Base-by-base conservation (phyloP, 441 rosid genomes). In the Metrosideros polymorpha region DNA sequence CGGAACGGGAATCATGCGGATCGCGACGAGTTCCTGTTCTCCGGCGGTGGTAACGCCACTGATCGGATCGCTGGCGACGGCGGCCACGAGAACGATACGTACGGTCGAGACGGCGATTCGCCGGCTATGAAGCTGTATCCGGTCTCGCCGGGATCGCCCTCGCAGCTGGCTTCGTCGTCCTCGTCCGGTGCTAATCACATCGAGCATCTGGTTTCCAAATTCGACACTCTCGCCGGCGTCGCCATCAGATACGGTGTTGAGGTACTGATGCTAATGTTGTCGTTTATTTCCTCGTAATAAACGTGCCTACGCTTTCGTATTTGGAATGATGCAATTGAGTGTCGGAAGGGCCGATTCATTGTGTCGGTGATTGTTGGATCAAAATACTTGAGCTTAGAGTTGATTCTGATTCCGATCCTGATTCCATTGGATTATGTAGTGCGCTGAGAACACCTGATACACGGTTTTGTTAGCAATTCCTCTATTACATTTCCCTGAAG, bases 231-330 rank as follows among this genome's bases (percentile, higher is more conserved):
- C 57, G 92, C 93, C 43, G 94, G 94, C 83, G 87, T 92, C 84
- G 94, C 94, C 39, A 92, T 92, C 10, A 90, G 88, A 89, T 92
- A 92, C 91, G 94, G 94, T 22, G 93, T 92, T 17, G 94, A 92
- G 94, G 94, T 92, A 76, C 53, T 18, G 24, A 54, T 79, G n/a
- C 57, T 47, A 1, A 18, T 77, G 18, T 8, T 51, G 35, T 83
- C 61, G 47, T 63, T 18, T 17, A n/a, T 39, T 59, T 25, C 13
- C 30, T 50, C 54, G 9, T 29, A 22, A 18, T 50, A n/a, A 52
- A 19, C 12, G 12, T 52, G 47, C 47, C 63, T 83, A 18, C 10
- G 19, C 56, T 53, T 32, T 35, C 29, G 30, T 22, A 12, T 32
- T 22, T 39, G 82, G 82, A 39, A 71, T 71, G 82, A 71, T 39